Evolutionary conservation across 1,139 yeast species (phyloP).

Genomic region (Blastobotrys persicus): DNA sequence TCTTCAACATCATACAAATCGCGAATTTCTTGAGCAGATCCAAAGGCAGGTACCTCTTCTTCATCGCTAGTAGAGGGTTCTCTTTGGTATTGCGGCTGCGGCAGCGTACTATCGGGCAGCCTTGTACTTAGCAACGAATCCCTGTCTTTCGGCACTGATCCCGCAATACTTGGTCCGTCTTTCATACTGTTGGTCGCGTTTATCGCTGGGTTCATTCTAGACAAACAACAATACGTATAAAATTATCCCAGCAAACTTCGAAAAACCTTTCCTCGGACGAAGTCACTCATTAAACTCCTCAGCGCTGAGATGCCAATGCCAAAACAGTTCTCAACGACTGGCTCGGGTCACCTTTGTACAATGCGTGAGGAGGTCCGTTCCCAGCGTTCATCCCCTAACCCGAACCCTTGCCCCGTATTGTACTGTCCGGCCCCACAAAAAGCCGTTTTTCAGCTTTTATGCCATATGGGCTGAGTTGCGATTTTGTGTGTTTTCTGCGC

Average conservation of each 20-base stretch:
- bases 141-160: conserved; percentile 3
- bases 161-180: neutral
- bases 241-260: neutral
- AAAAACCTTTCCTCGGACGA: neutral
- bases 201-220: conserved; percentile 3
- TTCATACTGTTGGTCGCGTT: neutral
- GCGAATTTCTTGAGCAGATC: conserved; percentile 5
- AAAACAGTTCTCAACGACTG: neutral
- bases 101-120: conserved; percentile 6
- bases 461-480: too few relatives aligned
- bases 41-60: neutral
- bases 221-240: neutral
- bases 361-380: neutral
- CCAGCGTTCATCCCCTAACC: neutral
- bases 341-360: neutral
- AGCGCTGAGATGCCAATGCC: neutral
- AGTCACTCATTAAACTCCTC: neutral
- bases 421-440: too few relatives aligned
- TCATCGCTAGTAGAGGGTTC: neutral
- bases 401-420: too few relatives aligned
- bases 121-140: conserved; percentile 3
- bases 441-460: too few relatives aligned
- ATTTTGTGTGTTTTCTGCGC: too few relatives aligned
- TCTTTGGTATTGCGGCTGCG: neutral
- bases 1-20: conserved; percentile 4